Evolutionary conservation across 2,329 filamentous ascomycete species (phyloP), one percentile per base, ranked within the genome.

Genomic region (Aspergillus fumigatus): DNA sequence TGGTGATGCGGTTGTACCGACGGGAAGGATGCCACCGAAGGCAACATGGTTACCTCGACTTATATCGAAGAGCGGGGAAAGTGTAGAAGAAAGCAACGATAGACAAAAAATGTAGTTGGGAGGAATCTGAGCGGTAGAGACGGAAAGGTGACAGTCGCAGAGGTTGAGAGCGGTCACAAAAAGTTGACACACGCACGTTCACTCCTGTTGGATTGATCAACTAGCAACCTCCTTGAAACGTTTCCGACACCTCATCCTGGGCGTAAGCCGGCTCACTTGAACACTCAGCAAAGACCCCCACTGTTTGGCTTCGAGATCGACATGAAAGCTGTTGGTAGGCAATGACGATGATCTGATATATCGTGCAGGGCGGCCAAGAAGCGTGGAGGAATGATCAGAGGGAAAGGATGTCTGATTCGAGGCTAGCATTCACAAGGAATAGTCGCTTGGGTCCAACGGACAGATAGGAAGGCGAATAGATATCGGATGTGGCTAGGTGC

Each of bases 181-280:
- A 58, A 62, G 57, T 60, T 55, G 62, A 62, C 56, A 62, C 52
- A 65, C 53, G 56, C 53, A 61, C 55, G 59, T 61, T 65, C 59
- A 61, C 56, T 66, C 58, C 65, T 62, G 61, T 62, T 57, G 65
- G 57, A 62, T 67, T 67, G 61, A 65, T 67, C 69, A 72, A 71
- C 68, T 70, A 71, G 69, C 70, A 73, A 73, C 67, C 67, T 71
- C 66, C 67, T 73, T 76, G 61, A 69, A 72, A 56, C 74, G 73
- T 74, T 75, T 77, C 68, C 71, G 73, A 74, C 70, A 73, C 73
- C 73, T 70, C 75, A 76, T 76, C 68, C 74, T 76, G 73, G 67
- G 67, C 65, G 55, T 59, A 60, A 58, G 53, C 61, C 63, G 59
- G 59, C 55, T 54, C 58, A 57, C 51, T 59, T 57, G 56, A 63